Evolutionary conservation across 1,139 yeast species (phyloP), one percentile per base, ranked within the genome.

Genomic region (Magnusiomyces fungicola): DNA sequence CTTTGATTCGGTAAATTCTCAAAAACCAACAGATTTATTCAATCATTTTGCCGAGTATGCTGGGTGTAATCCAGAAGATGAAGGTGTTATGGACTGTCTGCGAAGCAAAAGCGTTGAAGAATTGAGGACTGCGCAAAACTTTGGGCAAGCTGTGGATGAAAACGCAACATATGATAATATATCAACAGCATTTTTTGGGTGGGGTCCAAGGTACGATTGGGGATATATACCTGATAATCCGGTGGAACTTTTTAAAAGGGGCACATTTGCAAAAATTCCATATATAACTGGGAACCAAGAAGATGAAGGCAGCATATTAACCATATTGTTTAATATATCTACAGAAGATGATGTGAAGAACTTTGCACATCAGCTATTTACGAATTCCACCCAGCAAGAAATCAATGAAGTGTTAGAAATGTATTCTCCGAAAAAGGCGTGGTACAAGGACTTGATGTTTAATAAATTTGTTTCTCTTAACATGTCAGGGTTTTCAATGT

Each of bases 181-280:
- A 18, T 7, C 23, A 43, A 12, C 46, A 1, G 38, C 37, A 16
- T 36, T 50, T 39, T 29, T 57, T 34, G 50, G 57, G 6, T 58
- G 52, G 43, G 24, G 53, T 25, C 59, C 60, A 2, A 50, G 61
- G 25, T 52, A 49, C 14, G 61, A 58, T 48, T 53, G 54, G 23
- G 50, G 48, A n/a, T 36, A 53, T 9, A 30, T 54, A 19, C 50
- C 52, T 7, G 55, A 47, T 34, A 29, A 36, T n/a, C 39, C 56
- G 9, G 34, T 47, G 29, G 33, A 48, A 5, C 47, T 55, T 10
- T 40, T 53, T 36, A 16, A 39, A 5, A 23, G 41, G 25, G 54
- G 55, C 16, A 44, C 47, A 22, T 53, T 47, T 39, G 49, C 55
- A 12, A 43, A 45, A 10, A 49, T 55, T 6, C 58, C 58, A 6